Conservation (phyloP, 768 basidiomycete genomes). For the Tricholoma flavovirens region DNA sequence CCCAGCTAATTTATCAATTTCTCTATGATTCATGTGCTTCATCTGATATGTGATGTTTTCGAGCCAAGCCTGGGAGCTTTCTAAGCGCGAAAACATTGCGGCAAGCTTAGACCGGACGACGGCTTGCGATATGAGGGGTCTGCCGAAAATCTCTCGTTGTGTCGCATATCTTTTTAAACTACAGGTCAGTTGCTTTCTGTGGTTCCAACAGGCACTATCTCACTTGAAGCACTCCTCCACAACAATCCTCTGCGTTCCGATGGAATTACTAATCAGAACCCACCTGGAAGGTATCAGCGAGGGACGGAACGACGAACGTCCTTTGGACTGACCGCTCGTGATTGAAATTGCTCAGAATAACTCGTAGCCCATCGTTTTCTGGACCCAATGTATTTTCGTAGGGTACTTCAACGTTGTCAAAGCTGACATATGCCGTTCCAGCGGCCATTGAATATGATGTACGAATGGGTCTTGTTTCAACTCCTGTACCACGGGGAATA, state of each 20-base stretch:
- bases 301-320: neutral
- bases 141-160: conserved; percentile 88
- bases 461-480: conserved; percentile 67
- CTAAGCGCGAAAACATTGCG: conserved; percentile 73
- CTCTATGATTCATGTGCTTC: conserved; percentile 80
- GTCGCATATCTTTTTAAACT: conserved; percentile 56
- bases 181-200: neutral
- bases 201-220: conserved; percentile 9
- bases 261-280: conserved; percentile 11
- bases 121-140: conserved; percentile 72
- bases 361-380: conserved; percentile 46
- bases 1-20: conserved; percentile 69
- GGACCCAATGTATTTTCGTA: conserved; percentile 62
- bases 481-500: conserved; percentile 42
- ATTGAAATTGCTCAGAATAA: conserved; percentile 69
- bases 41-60: conserved; percentile 85
- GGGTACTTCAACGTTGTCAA: conserved; percentile 60
- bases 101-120: conserved; percentile 87
- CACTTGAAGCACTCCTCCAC: conserved; percentile 82
- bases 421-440: conserved; percentile 54
- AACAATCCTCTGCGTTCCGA: conserved; percentile 40
- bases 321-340: conserved; percentile 80
- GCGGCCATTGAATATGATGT: conserved; percentile 45
- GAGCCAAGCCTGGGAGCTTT: conserved; percentile 64
- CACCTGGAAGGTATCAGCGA: conserved; percentile 3